These are phyloP conservation scores for Brettanomyces custersianus DNA, from an alignment of 805 yeast genomes.

Conservation along the genomic window DNA sequence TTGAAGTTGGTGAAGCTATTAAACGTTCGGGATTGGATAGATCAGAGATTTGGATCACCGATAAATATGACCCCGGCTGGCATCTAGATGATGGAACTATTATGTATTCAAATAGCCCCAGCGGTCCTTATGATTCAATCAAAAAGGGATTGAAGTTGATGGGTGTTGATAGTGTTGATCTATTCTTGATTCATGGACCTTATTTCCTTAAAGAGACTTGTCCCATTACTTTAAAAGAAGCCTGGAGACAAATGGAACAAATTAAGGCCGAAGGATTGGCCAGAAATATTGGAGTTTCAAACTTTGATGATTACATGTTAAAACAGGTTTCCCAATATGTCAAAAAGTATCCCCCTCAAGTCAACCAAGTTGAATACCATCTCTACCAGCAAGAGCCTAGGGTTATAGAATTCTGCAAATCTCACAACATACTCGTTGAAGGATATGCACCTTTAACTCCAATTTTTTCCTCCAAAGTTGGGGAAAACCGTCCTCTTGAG, in stretches of 20 bases:
- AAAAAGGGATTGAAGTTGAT: constrained; percentile 38
- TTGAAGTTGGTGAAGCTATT: constrained; percentile 50
- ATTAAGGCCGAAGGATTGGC: constrained; percentile 36
- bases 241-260: constrained; percentile 39
- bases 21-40: constrained; percentile 34
- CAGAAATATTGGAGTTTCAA: constrained; percentile 52
- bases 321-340: constrained; percentile 24
- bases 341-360: constrained; percentile 43
- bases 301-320: constrained; percentile 41
- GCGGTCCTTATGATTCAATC: constrained; percentile 41
- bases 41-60: constrained; percentile 48
- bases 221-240: constrained; percentile 39
- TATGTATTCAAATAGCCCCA: constrained; percentile 9
- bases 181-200: constrained; percentile 57
- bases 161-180: constrained; percentile 45
- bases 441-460: constrained; percentile 71
- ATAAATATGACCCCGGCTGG: constrained; percentile 43
- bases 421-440: constrained; percentile 44
- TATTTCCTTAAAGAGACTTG: constrained; percentile 31
- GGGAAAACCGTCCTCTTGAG: constrained; percentile 31
- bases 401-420: constrained; percentile 38
- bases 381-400: constrained; percentile 57
- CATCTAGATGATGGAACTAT: constrained; percentile 4
- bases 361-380: constrained; percentile 65
- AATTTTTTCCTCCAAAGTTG: constrained; percentile 32